Conservation (phyloP, 129 eudicot genomes). For the Ambrosia trifida region DNA sequence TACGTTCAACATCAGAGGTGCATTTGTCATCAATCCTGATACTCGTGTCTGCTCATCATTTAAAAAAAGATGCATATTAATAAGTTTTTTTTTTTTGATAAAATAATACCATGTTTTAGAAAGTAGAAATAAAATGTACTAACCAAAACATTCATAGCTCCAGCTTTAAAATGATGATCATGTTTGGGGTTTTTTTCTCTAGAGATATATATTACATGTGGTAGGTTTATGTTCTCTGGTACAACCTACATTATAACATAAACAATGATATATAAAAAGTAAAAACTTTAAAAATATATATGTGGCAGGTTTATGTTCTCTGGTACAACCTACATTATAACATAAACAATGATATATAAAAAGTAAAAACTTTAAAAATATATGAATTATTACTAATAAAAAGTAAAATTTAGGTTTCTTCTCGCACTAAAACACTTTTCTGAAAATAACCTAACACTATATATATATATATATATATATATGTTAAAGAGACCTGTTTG, state of each 20-base stretch:
- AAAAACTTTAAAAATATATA: neutral
- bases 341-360: no score
- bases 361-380: no score
- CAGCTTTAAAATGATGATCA: constrained; percentile 75
- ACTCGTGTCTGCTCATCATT: constrained; percentile 52
- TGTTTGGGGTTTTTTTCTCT: constrained; percentile 66
- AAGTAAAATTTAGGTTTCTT: no score
- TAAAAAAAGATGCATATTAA: neutral
- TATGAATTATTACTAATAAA: no score
- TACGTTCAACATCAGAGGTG: constrained; percentile 59
- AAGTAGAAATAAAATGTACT: neutral
- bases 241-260: constrained; percentile 37
- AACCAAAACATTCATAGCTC: constrained; percentile 76
- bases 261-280: neutral
- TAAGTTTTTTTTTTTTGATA: neutral
- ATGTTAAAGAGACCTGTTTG: no score
- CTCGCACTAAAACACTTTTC: no score
- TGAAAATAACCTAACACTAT: no score
- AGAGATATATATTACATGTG: constrained; percentile 63
- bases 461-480: no score
- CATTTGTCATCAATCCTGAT: constrained; percentile 73
- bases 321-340: no score
- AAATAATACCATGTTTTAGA: neutral
- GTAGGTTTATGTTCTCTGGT: constrained; percentile 44
- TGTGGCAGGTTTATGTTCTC: no score